Conservation (phyloP, 495 filamentous ascomycete genomes). For the Penicillium dipodomyicola region DNA sequence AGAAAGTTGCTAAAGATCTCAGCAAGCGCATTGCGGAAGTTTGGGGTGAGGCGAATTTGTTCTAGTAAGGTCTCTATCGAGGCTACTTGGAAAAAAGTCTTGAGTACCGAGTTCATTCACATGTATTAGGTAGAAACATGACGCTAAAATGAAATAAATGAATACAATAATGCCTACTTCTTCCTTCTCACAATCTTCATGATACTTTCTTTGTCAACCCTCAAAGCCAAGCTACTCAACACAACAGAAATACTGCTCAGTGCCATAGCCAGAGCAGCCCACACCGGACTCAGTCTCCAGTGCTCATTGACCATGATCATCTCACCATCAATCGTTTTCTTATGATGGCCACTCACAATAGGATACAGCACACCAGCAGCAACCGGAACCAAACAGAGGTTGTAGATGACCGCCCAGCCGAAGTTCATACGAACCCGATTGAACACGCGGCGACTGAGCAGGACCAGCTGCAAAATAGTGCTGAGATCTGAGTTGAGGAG, state of each 20-base stretch:
- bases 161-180: conserved; percentile 1
- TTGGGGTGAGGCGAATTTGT: conserved; percentile 52
- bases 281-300: conserved; percentile 70
- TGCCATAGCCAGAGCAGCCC: conserved; percentile 87
- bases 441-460: conserved; percentile 71
- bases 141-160: neutral
- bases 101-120: neutral
- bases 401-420: conserved; percentile 85
- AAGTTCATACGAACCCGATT: conserved; percentile 82
- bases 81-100: neutral
- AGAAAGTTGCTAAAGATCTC: conserved; percentile 62
- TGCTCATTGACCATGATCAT: conserved; percentile 33
- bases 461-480: conserved; percentile 68
- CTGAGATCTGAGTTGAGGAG: conserved; percentile 71
- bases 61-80: neutral
- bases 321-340: conserved; percentile 32
- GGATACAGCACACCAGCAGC: conserved; percentile 82
- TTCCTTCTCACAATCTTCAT: conserved; percentile 21
- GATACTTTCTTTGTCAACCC: conserved; percentile 37
- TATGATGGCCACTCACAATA: conserved; percentile 49
- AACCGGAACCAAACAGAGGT: conserved; percentile 72
- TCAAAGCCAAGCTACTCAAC: conserved; percentile 65
- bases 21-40: conserved; percentile 72
- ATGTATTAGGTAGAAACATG: neutral
- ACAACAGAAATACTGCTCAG: conserved; percentile 80